Evolutionary conservation across 2,329 filamentous ascomycete genomes (phyloP).

Genomic region (Xylaria sp.): DNA sequence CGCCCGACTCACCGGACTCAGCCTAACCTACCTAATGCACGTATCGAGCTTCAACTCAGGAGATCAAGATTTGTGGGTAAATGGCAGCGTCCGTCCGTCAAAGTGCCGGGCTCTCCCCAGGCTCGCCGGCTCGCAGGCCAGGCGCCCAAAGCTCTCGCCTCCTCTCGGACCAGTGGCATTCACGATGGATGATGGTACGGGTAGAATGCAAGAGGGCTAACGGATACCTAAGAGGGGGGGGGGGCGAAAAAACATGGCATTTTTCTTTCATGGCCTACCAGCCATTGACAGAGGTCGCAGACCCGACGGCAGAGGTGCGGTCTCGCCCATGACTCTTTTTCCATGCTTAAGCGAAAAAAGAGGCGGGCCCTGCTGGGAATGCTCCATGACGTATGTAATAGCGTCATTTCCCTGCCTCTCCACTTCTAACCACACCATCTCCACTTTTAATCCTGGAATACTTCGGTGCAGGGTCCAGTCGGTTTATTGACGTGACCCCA

Average conservation of each 20-base stretch:
- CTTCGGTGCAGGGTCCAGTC: conserved; percentile 15
- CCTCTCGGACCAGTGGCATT: too few relatives aligned
- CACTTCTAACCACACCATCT: conserved; percentile 9
- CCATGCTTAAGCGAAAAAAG: conserved; percentile 9
- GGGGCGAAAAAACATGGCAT: conserved; percentile 3
- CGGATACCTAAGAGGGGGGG: neutral
- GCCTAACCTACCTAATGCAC: neutral
- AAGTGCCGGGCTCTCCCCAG: too few relatives aligned
- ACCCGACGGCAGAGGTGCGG: too few relatives aligned
- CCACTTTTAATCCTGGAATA: conserved; percentile 21
- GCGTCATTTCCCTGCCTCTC: conserved; percentile 26
- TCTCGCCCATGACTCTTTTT: conserved; percentile 26
- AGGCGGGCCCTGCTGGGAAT: conserved; percentile 10
- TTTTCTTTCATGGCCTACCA: conserved; percentile 1
- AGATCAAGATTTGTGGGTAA: neutral
- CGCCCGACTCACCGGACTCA: neutral
- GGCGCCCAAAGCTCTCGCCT: too few relatives aligned
- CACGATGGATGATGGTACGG: too few relatives aligned
- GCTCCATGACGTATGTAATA: conserved; percentile 26
- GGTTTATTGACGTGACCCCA: conserved; percentile 21
- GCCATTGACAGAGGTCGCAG: too few relatives aligned
- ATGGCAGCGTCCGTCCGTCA: too few relatives aligned
- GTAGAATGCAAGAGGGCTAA: conserved; percentile 6
- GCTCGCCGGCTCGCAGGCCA: too few relatives aligned
- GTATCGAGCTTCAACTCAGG: neutral